Evolutionary conservation across 129 eudicot genomes (phyloP).

Genomic region (Artemisia annua): DNA sequence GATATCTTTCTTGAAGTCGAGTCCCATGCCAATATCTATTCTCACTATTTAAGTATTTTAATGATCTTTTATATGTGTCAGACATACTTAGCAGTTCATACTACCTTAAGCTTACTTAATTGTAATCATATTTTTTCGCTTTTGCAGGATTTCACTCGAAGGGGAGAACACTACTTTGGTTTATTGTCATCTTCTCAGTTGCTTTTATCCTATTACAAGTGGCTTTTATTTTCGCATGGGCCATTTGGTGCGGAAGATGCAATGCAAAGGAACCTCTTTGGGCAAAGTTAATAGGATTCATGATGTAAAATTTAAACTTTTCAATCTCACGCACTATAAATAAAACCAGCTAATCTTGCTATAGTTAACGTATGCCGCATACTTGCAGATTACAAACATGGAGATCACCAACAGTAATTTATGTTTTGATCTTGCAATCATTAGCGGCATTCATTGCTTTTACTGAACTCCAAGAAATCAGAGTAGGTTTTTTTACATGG

Average conservation of each 20-base stretch:
- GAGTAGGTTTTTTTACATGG: constrained; percentile 44
- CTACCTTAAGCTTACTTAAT: constrained; percentile 24
- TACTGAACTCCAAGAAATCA: constrained; percentile 55
- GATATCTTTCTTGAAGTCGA: background rate
- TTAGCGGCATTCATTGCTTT: constrained; percentile 61
- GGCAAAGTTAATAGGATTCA: constrained; percentile 79
- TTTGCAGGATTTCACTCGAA: constrained; percentile 62
- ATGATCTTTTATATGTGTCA: constrained; percentile 2
- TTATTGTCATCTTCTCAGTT: constrained; percentile 54
- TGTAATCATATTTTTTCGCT: too few species aligned
- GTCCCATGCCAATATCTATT: background rate
- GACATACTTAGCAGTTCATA: constrained; percentile 11
- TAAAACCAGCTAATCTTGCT: too few species aligned
- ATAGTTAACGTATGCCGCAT: background rate
- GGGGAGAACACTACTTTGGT: constrained; percentile 58
- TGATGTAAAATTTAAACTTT: constrained; percentile 71
- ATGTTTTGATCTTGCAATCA: constrained; percentile 63
- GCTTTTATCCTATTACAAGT: constrained; percentile 54
- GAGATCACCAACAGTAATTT: constrained; percentile 70
- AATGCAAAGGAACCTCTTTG: constrained; percentile 54
- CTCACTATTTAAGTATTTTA: constrained; percentile 14
- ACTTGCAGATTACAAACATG: constrained; percentile 67
- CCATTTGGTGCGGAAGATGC: constrained; percentile 55
- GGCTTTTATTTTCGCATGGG: constrained; percentile 59
- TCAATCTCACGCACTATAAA: too few species aligned